Evolutionary conservation across 441 rosid species (phyloP), one percentile per base, ranked within the genome.

Genomic region (Populus hybrid): DNA sequence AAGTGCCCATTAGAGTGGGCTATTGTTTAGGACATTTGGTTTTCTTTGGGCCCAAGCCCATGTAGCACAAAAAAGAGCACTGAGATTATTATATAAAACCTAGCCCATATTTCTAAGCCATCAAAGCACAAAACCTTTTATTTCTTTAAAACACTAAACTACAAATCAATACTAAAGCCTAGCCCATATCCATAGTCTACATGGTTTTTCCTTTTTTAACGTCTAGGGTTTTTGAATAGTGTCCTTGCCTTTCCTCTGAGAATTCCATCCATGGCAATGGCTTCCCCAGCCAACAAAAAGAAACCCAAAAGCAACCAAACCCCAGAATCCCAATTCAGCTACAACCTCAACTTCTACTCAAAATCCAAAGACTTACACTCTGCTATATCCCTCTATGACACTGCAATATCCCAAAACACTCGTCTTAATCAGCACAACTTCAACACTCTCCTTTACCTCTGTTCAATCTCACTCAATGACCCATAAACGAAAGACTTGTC

Each of bases 361-460:
- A 93, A 88, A 74, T 76, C 86, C 72, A 88, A 88, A 73, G 89
- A 93, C 78, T 88, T 93, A 64, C 57, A 40, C 16, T 81, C 91
- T 69, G 94, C 97, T 2, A 80, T 93, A 53, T 75, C 91, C 28
- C 86, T 91, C 8, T 93, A 83, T 66, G 88, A 91, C 38, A 72
- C 81, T 59, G 85, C 90, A 1, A 9, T 75, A 11, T 69, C 85
- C 21, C 75, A 79, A 12, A 81, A 82, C 20, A 71, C 82, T 50
- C 84, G 81, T 6, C 85, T 93, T 74, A 80, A 74, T 75, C 93
- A 83, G 46, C 88, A 90, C 57, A 90, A 90, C 74, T 85, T 84
- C 74, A 92, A 91, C 76, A 76, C 88, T 23, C 88, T 93, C 64
- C 90, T 93, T 10, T 91, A 91, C 84, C 86, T 91, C 70, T 93